phyloP scores from a whole-genome alignment of 805 yeast species.

The Kuraishia hungarica region DNA sequence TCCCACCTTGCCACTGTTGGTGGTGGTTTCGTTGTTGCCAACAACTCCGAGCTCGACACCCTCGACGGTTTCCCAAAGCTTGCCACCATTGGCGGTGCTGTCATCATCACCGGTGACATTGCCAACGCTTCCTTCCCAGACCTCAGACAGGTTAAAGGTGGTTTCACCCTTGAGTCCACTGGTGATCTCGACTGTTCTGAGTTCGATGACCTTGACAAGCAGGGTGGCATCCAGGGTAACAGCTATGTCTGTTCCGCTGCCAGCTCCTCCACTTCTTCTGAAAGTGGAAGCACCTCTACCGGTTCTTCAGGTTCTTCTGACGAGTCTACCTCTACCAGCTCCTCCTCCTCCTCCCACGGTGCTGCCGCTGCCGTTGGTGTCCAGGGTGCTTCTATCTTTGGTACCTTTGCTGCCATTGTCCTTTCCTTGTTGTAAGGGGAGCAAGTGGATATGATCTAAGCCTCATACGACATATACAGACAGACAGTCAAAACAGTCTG shows the following conservation, averaged over 20 bases:
- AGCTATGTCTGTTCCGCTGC: conserved; percentile 69
- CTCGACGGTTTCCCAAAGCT: conserved; percentile 71
- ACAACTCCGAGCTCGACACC: conserved; percentile 64
- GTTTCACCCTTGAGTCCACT: conserved; percentile 69
- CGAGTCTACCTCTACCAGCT: conserved; percentile 30
- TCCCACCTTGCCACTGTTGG: conserved; percentile 64
- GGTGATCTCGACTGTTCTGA: conserved; percentile 77
- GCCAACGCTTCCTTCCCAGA: conserved; percentile 67
- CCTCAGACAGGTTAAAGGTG: conserved; percentile 82
- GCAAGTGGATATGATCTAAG: too few species aligned
- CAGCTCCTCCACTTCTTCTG: conserved; percentile 31
- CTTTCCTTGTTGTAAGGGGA: conserved; percentile 38
- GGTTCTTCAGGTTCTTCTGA: conserved; percentile 16
- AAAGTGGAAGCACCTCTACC: conserved; percentile 14
- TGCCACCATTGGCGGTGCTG: conserved; percentile 80
- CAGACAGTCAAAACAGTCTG: background rate
- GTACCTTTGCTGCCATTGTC: conserved; percentile 40
- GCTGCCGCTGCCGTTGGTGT: conserved; percentile 15
- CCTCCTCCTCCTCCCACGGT: conserved; percentile 21
- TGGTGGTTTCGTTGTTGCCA: conserved; percentile 89
- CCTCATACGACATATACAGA: background rate
- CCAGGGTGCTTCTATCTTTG: conserved; percentile 30
- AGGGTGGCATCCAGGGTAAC: conserved; percentile 89
- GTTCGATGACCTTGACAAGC: conserved; percentile 62
- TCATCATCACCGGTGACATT: conserved; percentile 72